Base-by-base conservation (phyloP, 352 stramenopile genomes). In the Phytophthora pluvialis region DNA sequence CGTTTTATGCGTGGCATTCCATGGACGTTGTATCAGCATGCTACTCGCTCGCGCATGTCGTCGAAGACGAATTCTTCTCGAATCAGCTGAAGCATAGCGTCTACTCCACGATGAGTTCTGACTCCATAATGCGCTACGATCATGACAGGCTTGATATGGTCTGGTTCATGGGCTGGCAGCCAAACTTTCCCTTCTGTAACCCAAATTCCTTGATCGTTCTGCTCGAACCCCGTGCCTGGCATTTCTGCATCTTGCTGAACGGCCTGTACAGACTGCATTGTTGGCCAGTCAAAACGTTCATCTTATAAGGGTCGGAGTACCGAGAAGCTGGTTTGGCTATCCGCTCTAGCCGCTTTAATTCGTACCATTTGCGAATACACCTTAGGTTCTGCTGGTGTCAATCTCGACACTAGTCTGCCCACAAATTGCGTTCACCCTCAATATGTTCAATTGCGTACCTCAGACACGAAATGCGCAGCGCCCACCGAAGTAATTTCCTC, bases 401-500 rank as follows among this genome's bases (percentile, higher is more conserved):
- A 38, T 9, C 44, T 36, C 5, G 44, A 51, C 6, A 51, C 5
- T 13, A 51, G n/a, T n/a, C n/a, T 38, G 6, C 29, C 28, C 15
- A 36, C 44, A 47, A 9, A 4, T 47, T 47, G 4, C 40, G 21
- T n/a, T 47, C 40, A 6, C 40, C 40, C 3, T 47, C 44, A 10
- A 51, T 39, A 9, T 51, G 26, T 5, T 51, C 28, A 13, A 51
- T 36, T 3, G 44, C 38, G 29, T 51, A 51, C 15, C 28, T 13
- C 15, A 51, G 15, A 38, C 44, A 51, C 3, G 28, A 51, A 16
- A 51, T 51, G 26, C 10, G 26, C 21, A 51, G 29, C 15, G 25
- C 44, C 44, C 28, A 51, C 28, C 44, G 15, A 13, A 51, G 44
- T 26, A 51, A 16, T 15, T 51, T 50, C 44, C 28, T 5, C 26